These are phyloP conservation scores for Sparassis latifolia DNA, from an alignment of 1,284 basidiomycete genomes.

Conservation along the genomic window DNA sequence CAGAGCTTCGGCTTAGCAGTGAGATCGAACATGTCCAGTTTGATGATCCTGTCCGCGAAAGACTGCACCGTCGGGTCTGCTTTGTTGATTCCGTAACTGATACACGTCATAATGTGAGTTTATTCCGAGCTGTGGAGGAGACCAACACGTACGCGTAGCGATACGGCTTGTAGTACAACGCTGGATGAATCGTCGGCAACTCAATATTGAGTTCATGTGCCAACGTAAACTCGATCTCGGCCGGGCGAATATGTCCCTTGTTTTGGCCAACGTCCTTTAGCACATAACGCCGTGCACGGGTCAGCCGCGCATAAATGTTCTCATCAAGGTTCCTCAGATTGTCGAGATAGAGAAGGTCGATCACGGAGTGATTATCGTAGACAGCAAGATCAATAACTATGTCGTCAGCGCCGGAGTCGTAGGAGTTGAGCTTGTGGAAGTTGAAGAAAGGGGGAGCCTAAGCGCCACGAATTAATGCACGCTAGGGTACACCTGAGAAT, in stretches of 20 bases:
- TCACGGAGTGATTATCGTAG: conserved; percentile 26
- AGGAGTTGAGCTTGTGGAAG: conserved; percentile 33
- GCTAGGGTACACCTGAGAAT: conserved; percentile 6
- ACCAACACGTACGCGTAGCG: conserved; percentile 19
- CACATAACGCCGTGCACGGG: conserved; percentile 16
- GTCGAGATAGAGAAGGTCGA: conserved; percentile 24
- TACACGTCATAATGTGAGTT: background rate
- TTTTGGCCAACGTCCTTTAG: background rate
- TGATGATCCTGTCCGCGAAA: conserved; percentile 29
- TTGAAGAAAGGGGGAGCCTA: conserved; percentile 31
- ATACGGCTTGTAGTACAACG: conserved; percentile 23
- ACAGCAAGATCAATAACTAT: conserved; percentile 30
- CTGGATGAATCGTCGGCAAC: conserved; percentile 27
- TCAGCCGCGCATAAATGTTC: conserved; percentile 4
- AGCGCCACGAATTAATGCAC: background rate
- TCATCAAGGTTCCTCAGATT: conserved; percentile 12
- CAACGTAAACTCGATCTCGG: conserved; percentile 11
- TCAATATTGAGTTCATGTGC: conserved; percentile 20
- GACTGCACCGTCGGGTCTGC: conserved; percentile 16
- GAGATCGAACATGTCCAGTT: conserved; percentile 24
- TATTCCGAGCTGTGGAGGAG: background rate
- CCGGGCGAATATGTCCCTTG: background rate
- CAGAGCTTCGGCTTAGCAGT: conserved; percentile 18
- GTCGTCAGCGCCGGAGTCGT: conserved; percentile 26
- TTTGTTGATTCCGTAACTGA: conserved; percentile 22